phyloP scores from a whole-genome alignment of 805 yeast species.

The Blastobotrys robertii region DNA sequence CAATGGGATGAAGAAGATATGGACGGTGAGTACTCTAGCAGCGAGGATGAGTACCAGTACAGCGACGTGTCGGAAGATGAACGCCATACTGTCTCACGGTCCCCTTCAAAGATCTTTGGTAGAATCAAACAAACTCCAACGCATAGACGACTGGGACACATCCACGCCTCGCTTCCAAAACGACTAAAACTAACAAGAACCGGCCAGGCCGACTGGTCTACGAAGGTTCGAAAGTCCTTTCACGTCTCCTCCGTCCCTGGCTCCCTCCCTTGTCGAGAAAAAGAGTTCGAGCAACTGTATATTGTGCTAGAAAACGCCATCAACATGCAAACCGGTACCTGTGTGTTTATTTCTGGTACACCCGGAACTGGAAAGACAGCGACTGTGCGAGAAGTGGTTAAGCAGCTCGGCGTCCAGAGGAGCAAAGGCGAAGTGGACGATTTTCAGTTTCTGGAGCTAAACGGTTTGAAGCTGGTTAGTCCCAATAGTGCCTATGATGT shows the following conservation, averaged over 20 bases:
- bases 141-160: neutral
- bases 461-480: slow-evolving; percentile 74
- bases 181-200: no score
- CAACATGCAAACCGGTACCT: slow-evolving; percentile 61
- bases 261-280: slow-evolving; percentile 76
- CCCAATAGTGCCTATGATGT: slow-evolving; percentile 77
- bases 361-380: slow-evolving; percentile 98
- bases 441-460: slow-evolving; percentile 77
- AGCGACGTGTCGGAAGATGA: no score
- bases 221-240: slow-evolving; percentile 19
- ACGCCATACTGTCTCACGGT: neutral
- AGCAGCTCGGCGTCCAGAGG: slow-evolving; percentile 43
- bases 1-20: neutral
- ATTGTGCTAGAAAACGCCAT: slow-evolving; percentile 63
- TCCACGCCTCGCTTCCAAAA: no score
- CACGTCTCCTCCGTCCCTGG: slow-evolving; percentile 34
- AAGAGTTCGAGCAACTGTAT: slow-evolving; percentile 65
- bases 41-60: no score
- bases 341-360: slow-evolving; percentile 88
- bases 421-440: slow-evolving; percentile 32
- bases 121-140: neutral
- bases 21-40: no score
- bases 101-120: neutral
- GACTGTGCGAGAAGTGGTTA: slow-evolving; percentile 77
- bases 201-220: no score